Base-by-base conservation (phyloP, 768 basidiomycete species). In the Termitomyces sp. region DNA sequence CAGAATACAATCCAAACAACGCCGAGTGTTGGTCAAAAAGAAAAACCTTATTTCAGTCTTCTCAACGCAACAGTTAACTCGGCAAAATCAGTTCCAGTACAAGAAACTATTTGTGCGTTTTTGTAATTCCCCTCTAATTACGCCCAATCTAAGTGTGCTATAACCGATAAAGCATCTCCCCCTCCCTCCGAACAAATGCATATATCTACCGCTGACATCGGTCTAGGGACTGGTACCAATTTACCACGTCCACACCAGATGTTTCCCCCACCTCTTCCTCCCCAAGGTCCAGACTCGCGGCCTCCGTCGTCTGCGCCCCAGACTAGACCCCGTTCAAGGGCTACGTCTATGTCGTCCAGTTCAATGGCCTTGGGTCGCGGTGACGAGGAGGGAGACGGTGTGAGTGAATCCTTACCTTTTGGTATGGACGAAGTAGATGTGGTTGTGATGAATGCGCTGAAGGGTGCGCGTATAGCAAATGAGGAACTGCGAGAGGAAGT, bases 401-500 rank as follows among this genome's bases (percentile, higher is more conserved):
- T n/a, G n/a, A n/a, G n/a, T n/a, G n/a, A n/a, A n/a, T n/a, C n/a
- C n/a, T n/a, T n/a, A n/a, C n/a, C n/a, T n/a, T n/a, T n/a, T n/a
- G n/a, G n/a, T n/a, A n/a, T n/a, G n/a, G n/a, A n/a, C n/a, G n/a
- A n/a, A n/a, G 13, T 10, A 22, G 55, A 61, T 10, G 45, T 55
- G 33, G 53, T 65, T n/a, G 64, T 56, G 8, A 61, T 61, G 18
- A 63, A 53, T 49, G 56, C 58, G 6, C 54, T 65, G 10, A 56
- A 46, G 22, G 56, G 56, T 18, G 42, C 63, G 48, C 57, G 60
- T 18, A 35, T 45, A 1, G 56, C 56, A 13, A 61, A 52, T 46
- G 53, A 53, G 6, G 61, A 65, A 30, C 56, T 65, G 22, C n/a
- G 4, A 7, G 59, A 59, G 13, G 58, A 63, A 53, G 64, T 65